phyloP scores from a whole-genome alignment of 1,139 yeast genomes.

The Saccharomycopsis hybrid region DNA sequence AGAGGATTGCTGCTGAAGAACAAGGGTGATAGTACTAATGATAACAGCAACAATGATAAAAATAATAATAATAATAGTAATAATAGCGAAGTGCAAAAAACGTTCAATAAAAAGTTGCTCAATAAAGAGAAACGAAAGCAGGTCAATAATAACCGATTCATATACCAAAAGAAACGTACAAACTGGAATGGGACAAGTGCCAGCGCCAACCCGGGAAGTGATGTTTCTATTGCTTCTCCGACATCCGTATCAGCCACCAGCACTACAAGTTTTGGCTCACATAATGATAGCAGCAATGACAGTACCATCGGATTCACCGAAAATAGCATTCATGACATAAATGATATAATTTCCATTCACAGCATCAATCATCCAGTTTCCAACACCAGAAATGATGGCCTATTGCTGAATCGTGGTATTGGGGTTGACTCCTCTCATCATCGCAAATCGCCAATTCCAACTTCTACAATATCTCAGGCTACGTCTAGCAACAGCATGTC shows the following conservation, averaged over 20 bases:
- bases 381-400: slow-evolving; percentile 8
- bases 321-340: slow-evolving; percentile 6
- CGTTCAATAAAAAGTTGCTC: slow-evolving; percentile 10
- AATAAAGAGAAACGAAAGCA: slow-evolving; percentile 19
- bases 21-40: slow-evolving; percentile 18
- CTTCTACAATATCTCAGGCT: neutral
- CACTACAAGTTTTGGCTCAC: neutral
- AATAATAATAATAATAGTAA: slow-evolving; percentile 21
- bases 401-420: neutral
- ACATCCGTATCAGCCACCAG: neutral
- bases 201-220: neutral
- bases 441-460: neutral
- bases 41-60: slow-evolving; percentile 21
- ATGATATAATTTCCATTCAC: slow-evolving; percentile 7
- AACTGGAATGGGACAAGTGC: neutral
- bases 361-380: slow-evolving; percentile 12
- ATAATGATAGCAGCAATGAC: neutral
- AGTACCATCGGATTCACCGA: neutral
- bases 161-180: slow-evolving; percentile 11
- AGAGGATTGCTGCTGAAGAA: slow-evolving; percentile 7
- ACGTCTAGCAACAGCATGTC: neutral
- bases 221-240: neutral
- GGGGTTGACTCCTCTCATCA: neutral
- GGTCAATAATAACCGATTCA: slow-evolving; percentile 19
- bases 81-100: neutral